Evolutionary conservation across 2,329 filamentous ascomycete genomes (phyloP).

Genomic region (Trichoderma sp.): DNA sequence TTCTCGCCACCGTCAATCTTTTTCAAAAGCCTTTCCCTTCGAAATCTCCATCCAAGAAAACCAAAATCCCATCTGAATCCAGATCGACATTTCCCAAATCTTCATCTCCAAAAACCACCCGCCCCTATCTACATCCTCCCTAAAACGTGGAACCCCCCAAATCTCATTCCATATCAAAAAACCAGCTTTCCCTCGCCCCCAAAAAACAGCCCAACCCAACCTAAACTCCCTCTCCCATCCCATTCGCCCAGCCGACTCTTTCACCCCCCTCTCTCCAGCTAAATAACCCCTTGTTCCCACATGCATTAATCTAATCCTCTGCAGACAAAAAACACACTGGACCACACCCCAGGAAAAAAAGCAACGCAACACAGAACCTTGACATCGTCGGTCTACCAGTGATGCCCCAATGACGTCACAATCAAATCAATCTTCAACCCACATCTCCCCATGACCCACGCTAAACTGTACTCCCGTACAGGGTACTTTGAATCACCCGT

Average conservation of each 20-base stretch:
- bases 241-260: neutral
- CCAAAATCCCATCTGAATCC: neutral
- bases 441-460: neutral
- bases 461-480: neutral
- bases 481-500: neutral
- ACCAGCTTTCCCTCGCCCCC: neutral
- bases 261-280: neutral
- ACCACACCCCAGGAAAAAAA: neutral
- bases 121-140: too few relatives aligned
- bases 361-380: neutral
- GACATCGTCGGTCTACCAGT: neutral
- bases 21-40: neutral
- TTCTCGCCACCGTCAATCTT: neutral
- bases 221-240: neutral
- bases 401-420: conserved; percentile 16
- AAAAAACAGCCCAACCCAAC: conserved; percentile 1
- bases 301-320: neutral
- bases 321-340: neutral
- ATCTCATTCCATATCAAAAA: neutral
- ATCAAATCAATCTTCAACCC: neutral
- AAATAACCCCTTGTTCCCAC: neutral
- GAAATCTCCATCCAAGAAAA: neutral
- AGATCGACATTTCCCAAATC: neutral
- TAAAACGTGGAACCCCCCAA: too few relatives aligned
- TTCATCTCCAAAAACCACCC: neutral